Evolutionary conservation across 495 filamentous ascomycete genomes (phyloP).

Genomic region (Bombardia bombarda): DNA sequence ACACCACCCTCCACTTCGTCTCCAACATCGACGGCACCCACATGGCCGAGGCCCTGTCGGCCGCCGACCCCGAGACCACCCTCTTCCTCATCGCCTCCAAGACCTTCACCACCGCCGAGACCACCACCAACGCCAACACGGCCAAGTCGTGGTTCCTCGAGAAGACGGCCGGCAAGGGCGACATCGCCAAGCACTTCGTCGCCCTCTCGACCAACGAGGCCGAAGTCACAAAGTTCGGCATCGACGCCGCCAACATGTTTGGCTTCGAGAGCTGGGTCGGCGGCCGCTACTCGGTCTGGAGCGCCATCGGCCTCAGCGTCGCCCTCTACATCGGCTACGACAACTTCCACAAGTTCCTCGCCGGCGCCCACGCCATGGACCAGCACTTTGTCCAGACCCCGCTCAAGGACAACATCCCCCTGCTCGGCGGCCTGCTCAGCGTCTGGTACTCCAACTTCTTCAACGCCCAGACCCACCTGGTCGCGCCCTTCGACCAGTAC

Average conservation of each 20-base stretch:
- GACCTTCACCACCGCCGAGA: constrained; percentile 99
- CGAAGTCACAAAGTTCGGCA: constrained; percentile 96
- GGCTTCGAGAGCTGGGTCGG: constrained; percentile 98
- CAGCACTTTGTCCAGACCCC: constrained; percentile 91
- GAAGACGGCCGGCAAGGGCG: constrained; percentile 64
- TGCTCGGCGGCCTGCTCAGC: constrained; percentile 82
- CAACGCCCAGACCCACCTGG: constrained; percentile 91
- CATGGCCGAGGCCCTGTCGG: constrained; percentile 83
- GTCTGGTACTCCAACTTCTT: constrained; percentile 99
- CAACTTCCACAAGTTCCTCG: constrained; percentile 94
- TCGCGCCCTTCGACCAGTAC: constrained; percentile 98
- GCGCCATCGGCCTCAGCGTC: constrained; percentile 92
- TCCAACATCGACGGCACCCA: constrained; percentile 99
- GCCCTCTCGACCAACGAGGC: constrained; percentile 92
- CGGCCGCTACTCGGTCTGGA: constrained; percentile 97
- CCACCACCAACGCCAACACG: constrained; percentile 89
- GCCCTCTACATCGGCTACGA: constrained; percentile 92
- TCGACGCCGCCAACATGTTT: constrained; percentile 98
- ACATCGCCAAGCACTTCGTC: constrained; percentile 98
- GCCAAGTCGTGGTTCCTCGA: constrained; percentile 94
- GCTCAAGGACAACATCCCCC: constrained; percentile 89
- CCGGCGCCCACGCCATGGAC: constrained; percentile 96
- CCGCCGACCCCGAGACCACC: constrained; percentile 90
- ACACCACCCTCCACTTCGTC: constrained; percentile 89
- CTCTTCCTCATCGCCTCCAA: constrained; percentile 97